phyloP scores from a whole-genome alignment of 2,329 filamentous ascomycete genomes.

The Paecilomyces variotii region DNA sequence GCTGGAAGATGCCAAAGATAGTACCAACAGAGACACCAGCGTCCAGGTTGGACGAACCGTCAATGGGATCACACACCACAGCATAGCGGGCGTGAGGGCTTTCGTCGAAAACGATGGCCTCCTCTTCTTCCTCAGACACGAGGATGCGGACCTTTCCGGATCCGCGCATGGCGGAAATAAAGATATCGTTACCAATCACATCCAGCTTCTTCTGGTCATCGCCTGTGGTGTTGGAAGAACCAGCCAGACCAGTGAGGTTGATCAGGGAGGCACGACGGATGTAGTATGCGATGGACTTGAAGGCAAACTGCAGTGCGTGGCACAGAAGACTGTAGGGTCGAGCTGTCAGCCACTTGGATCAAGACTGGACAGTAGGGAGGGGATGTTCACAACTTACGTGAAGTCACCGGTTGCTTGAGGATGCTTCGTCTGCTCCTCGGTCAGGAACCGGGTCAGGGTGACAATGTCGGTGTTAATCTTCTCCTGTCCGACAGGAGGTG shows the following conservation, averaged over 20 bases:
- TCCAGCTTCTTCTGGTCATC: slow-evolving; percentile 99
- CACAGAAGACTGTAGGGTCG: slow-evolving; percentile 63
- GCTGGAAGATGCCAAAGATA: slow-evolving; percentile 91
- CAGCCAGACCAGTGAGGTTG: slow-evolving; percentile 90
- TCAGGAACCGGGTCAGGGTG: slow-evolving; percentile 90
- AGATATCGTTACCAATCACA: slow-evolving; percentile 96
- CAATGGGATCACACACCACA: slow-evolving; percentile 94
- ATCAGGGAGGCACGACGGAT: slow-evolving; percentile 92
- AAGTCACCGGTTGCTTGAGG: slow-evolving; percentile 96
- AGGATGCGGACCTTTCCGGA: slow-evolving; percentile 84
- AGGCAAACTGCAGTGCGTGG: slow-evolving; percentile 97
- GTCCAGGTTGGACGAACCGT: slow-evolving; percentile 94
- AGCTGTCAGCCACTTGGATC: background rate
- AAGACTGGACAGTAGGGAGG: background rate
- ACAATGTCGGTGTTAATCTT: slow-evolving; percentile 94
- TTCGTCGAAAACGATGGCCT: slow-evolving; percentile 77
- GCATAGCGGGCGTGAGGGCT: slow-evolving; percentile 73
- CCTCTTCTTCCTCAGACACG: slow-evolving; percentile 97
- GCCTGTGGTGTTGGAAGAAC: slow-evolving; percentile 88
- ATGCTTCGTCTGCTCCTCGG: slow-evolving; percentile 89
- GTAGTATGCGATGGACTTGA: slow-evolving; percentile 99
- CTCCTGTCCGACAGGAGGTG: slow-evolving; percentile 54
- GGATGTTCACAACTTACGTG: slow-evolving; percentile 56
- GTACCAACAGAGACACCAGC: slow-evolving; percentile 96
- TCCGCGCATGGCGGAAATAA: slow-evolving; percentile 89